Percentiles rank a stretch among this genome's conserved stretches.
phyloP scores from a whole-genome alignment of 2,329 filamentous ascomycete genomes.

The Metarhizium anisopliae region DNA sequence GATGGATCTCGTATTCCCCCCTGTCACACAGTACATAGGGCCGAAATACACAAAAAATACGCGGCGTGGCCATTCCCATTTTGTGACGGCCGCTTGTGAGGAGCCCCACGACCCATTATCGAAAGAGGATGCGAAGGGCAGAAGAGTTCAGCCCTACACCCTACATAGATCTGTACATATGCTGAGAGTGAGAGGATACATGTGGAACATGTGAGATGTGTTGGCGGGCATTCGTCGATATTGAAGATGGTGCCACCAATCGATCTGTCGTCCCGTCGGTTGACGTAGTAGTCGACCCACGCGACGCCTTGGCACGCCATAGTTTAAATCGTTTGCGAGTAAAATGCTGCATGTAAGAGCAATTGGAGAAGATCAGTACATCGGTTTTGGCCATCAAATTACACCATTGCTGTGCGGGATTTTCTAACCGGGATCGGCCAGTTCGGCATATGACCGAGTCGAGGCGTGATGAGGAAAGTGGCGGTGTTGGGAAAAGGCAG shows the following conservation, averaged over 20 bases:
- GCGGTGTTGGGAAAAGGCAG: slow-evolving; percentile 7
- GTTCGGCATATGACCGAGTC: background rate
- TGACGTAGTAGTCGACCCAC: background rate
- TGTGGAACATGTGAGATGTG: background rate
- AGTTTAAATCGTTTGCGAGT: background rate
- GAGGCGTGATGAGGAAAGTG: background rate
- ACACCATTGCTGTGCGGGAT: background rate
- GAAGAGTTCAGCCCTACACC: background rate
- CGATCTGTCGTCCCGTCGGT: no score
- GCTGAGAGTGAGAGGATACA: no score
- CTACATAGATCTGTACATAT: background rate
- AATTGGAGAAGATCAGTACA: no score
- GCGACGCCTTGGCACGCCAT: background rate
- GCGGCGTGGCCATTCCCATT: no score
- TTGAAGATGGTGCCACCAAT: no score
- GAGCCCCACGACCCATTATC: no score
- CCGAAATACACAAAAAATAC: no score
- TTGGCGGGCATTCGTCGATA: background rate
- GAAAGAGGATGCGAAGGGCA: no score
- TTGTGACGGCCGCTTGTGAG: no score
- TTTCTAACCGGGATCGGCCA: background rate
- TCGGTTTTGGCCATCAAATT: background rate
- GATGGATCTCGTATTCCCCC: no score
- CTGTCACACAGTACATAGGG: no score
- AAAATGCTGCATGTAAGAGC: background rate